Evolutionary conservation across 208 protist genomes (phyloP).

Genomic region (Trypanosoma brucei): DNA sequence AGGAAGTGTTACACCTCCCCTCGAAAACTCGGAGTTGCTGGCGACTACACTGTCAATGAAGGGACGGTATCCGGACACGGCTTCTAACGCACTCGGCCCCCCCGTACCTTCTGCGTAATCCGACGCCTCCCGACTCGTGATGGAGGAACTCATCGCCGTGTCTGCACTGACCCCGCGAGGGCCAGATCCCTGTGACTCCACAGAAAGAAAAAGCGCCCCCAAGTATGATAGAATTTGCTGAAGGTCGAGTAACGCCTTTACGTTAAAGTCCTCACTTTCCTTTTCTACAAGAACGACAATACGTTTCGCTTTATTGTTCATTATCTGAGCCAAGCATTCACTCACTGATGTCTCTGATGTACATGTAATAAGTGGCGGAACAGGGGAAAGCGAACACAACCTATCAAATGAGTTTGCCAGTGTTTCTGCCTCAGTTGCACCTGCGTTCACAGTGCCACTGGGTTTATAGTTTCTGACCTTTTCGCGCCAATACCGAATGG

Average conservation of each 20-base stretch:
- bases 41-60: constrained; percentile 7
- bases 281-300: constrained; percentile 71
- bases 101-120: constrained; percentile 12
- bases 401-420: background rate
- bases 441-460: background rate
- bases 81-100: background rate
- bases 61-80: background rate
- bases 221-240: constrained; percentile 83
- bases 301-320: constrained; percentile 43
- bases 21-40: constrained; percentile 12
- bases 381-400: constrained; percentile 11
- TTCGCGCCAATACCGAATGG: constrained; percentile 55
- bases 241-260: constrained; percentile 76
- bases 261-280: constrained; percentile 46
- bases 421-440: background rate
- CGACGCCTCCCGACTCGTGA: background rate
- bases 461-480: constrained; percentile 9
- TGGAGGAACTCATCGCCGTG: constrained; percentile 6
- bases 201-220: constrained; percentile 72
- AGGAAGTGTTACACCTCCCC: constrained; percentile 44
- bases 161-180: constrained; percentile 2
- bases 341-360: constrained; percentile 53
- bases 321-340: constrained; percentile 68
- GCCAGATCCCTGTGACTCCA: constrained; percentile 40
- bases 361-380: constrained; percentile 37